phyloP scores from a whole-genome alignment of 306 rosid genomes.

The Trichosanthes cucumerina region DNA sequence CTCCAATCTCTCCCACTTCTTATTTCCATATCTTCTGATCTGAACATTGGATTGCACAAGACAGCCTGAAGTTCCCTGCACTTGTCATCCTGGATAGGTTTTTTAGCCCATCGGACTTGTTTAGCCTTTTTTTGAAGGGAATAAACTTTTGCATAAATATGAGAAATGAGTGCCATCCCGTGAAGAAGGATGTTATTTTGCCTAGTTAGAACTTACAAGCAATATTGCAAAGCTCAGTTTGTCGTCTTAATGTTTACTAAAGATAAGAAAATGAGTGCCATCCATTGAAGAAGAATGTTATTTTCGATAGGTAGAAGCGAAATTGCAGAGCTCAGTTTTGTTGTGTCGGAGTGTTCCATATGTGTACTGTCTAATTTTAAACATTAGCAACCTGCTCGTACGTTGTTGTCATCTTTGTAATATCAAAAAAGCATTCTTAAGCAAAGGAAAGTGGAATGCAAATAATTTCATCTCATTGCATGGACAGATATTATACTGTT shows the following conservation, averaged over 20 bases:
- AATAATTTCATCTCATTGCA: neutral
- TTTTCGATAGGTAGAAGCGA: neutral
- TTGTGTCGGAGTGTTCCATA: neutral
- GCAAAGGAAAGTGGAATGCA: neutral
- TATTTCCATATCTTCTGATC: conserved; percentile 87
- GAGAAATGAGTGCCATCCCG: neutral
- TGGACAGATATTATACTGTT: neutral
- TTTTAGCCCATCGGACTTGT: neutral
- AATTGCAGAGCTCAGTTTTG: neutral
- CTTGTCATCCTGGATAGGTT: neutral
- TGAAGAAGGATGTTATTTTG: neutral
- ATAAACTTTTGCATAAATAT: neutral
- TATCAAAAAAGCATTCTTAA: neutral
- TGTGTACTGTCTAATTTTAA: neutral
- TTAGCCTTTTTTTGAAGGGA: neutral
- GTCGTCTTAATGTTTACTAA: neutral
- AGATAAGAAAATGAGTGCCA: neutral
- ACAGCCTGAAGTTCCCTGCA: conserved; percentile 21
- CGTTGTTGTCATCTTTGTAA: neutral
- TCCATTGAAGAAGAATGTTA: neutral
- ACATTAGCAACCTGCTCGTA: neutral
- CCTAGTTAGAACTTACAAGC: neutral
- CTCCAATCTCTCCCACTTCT: conserved; percentile 71
- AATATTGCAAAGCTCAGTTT: neutral
- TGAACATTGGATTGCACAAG: conserved; percentile 78